These are phyloP conservation scores for Colletotrichum nymphaeae DNA, from an alignment of 2,329 filamentous ascomycete genomes.

Conservation along the genomic window DNA sequence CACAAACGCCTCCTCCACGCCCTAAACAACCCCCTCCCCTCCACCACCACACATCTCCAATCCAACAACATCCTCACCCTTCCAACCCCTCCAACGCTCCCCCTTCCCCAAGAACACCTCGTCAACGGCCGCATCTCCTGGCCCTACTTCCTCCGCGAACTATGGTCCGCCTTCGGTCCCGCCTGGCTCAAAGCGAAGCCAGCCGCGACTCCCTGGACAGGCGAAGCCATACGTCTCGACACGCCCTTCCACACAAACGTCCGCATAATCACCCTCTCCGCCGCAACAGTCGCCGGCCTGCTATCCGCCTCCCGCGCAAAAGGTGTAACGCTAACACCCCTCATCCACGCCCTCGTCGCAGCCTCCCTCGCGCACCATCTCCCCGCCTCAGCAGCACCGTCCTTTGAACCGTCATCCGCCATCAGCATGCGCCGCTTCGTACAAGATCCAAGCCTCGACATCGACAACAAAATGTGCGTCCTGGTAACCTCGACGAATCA, in stretches of 20 bases:
- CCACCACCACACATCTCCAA: neutral
- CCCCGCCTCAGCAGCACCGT: conserved; percentile 43
- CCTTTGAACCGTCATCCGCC: conserved; percentile 54
- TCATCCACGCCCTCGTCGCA: conserved; percentile 59
- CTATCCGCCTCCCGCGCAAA: too few species aligned
- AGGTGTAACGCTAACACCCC: too few species aligned
- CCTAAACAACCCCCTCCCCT: conserved; percentile 44
- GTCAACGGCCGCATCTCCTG: conserved; percentile 53
- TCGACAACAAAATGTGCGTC: conserved; percentile 49
- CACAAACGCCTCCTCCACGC: conserved; percentile 59
- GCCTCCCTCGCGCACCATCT: conserved; percentile 53
- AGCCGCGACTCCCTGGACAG: conserved; percentile 50
- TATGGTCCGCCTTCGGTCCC: conserved; percentile 55
- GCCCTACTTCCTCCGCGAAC: conserved; percentile 50
- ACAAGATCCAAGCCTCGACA: conserved; percentile 41
- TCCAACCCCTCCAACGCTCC: conserved; percentile 44
- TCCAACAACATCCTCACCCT: conserved; percentile 43
- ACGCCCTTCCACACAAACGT: conserved; percentile 50
- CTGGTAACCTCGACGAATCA: conserved; percentile 52
- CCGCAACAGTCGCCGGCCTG: conserved; percentile 37
- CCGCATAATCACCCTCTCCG: conserved; percentile 49
- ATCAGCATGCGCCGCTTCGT: conserved; percentile 57
- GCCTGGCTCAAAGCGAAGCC: conserved; percentile 47
- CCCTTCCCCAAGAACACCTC: conserved; percentile 53
- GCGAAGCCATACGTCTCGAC: conserved; percentile 47